A percentile compares a stretch with the other conserved stretches of the same genome.
These are phyloP conservation scores for Talaromyces rugulosus DNA, from an alignment of 2,329 filamentous ascomycete genomes.

Conservation along the genomic window DNA sequence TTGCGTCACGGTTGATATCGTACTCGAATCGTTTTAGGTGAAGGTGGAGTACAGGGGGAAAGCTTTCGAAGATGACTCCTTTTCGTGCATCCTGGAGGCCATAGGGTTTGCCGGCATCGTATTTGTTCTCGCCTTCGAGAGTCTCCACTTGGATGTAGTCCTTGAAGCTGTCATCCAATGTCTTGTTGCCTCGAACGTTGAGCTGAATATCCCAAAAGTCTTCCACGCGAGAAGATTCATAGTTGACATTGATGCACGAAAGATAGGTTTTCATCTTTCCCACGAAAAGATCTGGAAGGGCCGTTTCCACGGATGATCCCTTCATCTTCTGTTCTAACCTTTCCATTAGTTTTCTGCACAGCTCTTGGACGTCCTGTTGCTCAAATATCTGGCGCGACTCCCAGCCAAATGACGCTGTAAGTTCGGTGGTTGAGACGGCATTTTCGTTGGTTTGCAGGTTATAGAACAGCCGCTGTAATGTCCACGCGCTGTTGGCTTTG, in stretches of 20 bases:
- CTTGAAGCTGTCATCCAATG: conserved; percentile 86
- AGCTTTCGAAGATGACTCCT: conserved; percentile 93
- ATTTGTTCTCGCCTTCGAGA: conserved; percentile 97
- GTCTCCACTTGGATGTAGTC: conserved; percentile 97
- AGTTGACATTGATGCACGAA: conserved; percentile 96
- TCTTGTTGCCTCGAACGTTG: conserved; percentile 92
- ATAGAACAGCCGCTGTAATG: conserved; percentile 90
- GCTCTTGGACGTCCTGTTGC: conserved; percentile 96
- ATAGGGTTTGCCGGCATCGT: conserved; percentile 83
- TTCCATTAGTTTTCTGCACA: conserved; percentile 96
- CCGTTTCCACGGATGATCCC: conserved; percentile 84
- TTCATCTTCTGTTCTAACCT: conserved; percentile 98
- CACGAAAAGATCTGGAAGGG: conserved; percentile 84
- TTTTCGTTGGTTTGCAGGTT: conserved; percentile 80
- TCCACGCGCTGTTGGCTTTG: conserved; percentile 84
- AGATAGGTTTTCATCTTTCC: conserved; percentile 99
- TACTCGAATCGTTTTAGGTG: conserved; percentile 98
- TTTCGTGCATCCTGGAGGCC: conserved; percentile 96
- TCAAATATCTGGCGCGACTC: conserved; percentile 97
- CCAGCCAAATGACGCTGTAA: conserved; percentile 97
- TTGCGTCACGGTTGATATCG: conserved; percentile 89
- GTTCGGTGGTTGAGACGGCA: conserved; percentile 84
- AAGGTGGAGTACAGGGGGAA: conserved; percentile 88
- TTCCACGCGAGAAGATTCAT: conserved; percentile 90
- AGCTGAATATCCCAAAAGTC: conserved; percentile 99